Conservation (phyloP, 495 filamentous ascomycete species). For the Penicillium turbatum region DNA sequence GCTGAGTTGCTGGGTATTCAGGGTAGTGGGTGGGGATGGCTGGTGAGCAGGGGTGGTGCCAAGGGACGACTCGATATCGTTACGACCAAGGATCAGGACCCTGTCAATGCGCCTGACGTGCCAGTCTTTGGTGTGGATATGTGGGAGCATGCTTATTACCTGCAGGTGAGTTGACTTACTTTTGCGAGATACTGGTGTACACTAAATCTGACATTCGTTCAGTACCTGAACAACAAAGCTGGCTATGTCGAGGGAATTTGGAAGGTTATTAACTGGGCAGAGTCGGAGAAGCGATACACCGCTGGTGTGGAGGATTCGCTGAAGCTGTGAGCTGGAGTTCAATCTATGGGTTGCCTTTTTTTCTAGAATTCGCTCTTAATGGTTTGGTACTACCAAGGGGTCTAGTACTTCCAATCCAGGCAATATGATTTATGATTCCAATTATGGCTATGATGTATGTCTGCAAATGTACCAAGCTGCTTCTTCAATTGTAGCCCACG, state of each 20-base stretch:
- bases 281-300: slow-evolving; percentile 73
- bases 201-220: slow-evolving; percentile 32
- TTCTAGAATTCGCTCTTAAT: neutral
- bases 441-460: slow-evolving; percentile 7
- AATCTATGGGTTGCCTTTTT: neutral
- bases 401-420: neutral
- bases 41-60: slow-evolving; percentile 65
- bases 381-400: neutral
- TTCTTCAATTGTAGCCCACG: slow-evolving; percentile 36
- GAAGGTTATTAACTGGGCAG: slow-evolving; percentile 95
- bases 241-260: slow-evolving; percentile 91
- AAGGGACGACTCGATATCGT: slow-evolving; percentile 64
- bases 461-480: neutral
- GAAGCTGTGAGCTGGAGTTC: slow-evolving; percentile 18
- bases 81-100: slow-evolving; percentile 85
- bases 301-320: slow-evolving; percentile 28
- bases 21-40: slow-evolving; percentile 92
- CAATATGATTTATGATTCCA: neutral
- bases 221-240: slow-evolving; percentile 96
- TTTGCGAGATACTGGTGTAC: neutral
- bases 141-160: slow-evolving; percentile 86
- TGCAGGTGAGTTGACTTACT: slow-evolving; percentile 37
- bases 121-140: slow-evolving; percentile 91
- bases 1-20: slow-evolving; percentile 76
- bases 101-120: slow-evolving; percentile 68